phyloP scores from a whole-genome alignment of 2,329 filamentous ascomycete genomes.

The Fusarium sp. region DNA sequence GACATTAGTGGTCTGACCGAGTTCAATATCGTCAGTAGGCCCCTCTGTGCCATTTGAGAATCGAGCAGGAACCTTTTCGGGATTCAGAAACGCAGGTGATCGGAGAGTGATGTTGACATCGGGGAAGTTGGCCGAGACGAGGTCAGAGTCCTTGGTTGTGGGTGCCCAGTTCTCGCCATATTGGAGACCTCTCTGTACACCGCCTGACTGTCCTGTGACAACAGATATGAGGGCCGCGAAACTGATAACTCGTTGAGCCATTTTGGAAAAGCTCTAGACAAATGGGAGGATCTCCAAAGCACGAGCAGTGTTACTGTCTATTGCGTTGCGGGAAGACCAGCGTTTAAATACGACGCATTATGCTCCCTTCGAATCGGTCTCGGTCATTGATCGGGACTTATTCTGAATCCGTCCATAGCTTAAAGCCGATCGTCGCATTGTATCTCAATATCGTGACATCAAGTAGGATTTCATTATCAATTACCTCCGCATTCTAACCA shows the following conservation, averaged over 20 bases:
- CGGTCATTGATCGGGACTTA: neutral
- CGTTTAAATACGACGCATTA: neutral
- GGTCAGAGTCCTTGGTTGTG: neutral
- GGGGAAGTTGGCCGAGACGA: slow-evolving; percentile 14
- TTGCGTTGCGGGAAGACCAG: rapidly evolving
- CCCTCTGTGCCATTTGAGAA: slow-evolving; percentile 12
- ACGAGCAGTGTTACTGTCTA: rapidly evolving
- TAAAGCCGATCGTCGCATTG: neutral
- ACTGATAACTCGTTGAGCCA: neutral
- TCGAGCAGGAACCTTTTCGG: neutral
- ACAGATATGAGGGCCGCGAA: neutral
- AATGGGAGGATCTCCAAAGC: rapidly evolving
- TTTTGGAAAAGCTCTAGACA: rapidly evolving
- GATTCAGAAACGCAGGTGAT: slow-evolving; percentile 3
- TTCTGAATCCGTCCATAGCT: neutral
- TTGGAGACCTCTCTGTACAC: slow-evolving; percentile 5
- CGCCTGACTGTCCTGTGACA: neutral
- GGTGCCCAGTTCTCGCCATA: slow-evolving; percentile 26
- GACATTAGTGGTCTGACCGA: neutral
- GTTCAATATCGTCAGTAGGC: neutral
- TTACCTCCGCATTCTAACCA: neutral
- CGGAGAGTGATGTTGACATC: slow-evolving; percentile 13
- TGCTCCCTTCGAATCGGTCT: rapidly evolving
- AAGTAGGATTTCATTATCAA: neutral
- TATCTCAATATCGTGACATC: neutral